Conservation (phyloP, 805 yeast species). For the Scheffersomyces amazonensis region DNA sequence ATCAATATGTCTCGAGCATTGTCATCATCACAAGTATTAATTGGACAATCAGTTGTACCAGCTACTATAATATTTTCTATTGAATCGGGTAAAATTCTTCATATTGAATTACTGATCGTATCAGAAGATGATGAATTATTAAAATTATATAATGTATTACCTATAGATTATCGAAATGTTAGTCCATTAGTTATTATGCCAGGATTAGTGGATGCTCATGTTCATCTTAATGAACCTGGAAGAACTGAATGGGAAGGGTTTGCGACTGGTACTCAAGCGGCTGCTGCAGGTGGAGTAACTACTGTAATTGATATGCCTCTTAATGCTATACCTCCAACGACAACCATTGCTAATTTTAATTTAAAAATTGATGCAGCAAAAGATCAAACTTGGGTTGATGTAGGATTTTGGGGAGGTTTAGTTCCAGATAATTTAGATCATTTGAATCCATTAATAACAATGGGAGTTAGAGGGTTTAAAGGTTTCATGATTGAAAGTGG, state of each 20-base stretch:
- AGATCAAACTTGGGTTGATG: slow-evolving; percentile 87
- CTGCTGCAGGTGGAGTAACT: slow-evolving; percentile 95
- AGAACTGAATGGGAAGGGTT: slow-evolving; percentile 98
- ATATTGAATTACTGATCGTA: slow-evolving; percentile 38
- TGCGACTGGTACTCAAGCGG: slow-evolving; percentile 93
- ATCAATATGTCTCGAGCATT: slow-evolving; percentile 58
- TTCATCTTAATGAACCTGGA: slow-evolving; percentile 96
- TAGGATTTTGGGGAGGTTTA: slow-evolving; percentile 95
- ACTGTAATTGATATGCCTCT: slow-evolving; percentile 95
- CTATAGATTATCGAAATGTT: slow-evolving; percentile 47
- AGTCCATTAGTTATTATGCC: slow-evolving; percentile 73
- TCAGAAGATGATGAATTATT: slow-evolving; percentile 39
- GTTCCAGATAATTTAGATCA: slow-evolving; percentile 74
- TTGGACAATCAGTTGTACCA: slow-evolving; percentile 43
- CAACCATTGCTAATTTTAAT: slow-evolving; percentile 73
- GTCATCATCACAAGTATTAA: slow-evolving; percentile 56
- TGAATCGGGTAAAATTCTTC: slow-evolving; percentile 51
- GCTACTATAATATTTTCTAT: slow-evolving; percentile 66
- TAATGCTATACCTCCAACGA: slow-evolving; percentile 95
- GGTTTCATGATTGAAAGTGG: slow-evolving; percentile 92
- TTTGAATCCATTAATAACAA: slow-evolving; percentile 68
- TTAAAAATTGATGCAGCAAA: slow-evolving; percentile 74
- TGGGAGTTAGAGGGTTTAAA: slow-evolving; percentile 93
- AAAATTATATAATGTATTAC: slow-evolving; percentile 38
- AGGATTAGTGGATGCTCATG: slow-evolving; percentile 92